These are phyloP conservation scores for Triticum timopheevii DNA, from an alignment of 176 grass and related monocot genomes.

Conservation along the genomic window DNA sequence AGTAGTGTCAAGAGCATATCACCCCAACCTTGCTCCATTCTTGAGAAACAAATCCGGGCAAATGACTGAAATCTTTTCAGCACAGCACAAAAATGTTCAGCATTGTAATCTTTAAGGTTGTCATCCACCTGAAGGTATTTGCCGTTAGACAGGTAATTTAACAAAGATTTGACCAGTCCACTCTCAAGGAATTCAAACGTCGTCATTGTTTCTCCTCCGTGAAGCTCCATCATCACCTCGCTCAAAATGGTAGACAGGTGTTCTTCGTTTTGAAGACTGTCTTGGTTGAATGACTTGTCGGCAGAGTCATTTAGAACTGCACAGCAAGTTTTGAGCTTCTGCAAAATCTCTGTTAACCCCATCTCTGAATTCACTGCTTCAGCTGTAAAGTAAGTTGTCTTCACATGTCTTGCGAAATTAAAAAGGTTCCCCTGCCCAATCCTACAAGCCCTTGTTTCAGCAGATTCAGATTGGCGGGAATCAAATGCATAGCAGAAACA, in stretches of 20 bases:
- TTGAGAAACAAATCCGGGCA: slow-evolving; percentile 62
- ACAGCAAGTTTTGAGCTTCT: slow-evolving; percentile 87
- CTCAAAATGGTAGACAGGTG: slow-evolving; percentile 70
- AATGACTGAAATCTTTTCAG: slow-evolving; percentile 89
- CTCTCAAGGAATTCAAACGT: slow-evolving; percentile 99
- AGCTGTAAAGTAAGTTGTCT: slow-evolving; percentile 67
- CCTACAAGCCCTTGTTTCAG: slow-evolving; percentile 63
- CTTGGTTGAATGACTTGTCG: slow-evolving; percentile 47
- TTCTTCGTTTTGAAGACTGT: slow-evolving; percentile 61
- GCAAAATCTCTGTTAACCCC: slow-evolving; percentile 70
- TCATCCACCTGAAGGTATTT: slow-evolving; percentile 50
- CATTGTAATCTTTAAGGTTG: slow-evolving; percentile 26
- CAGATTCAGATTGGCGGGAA: slow-evolving; percentile 39
- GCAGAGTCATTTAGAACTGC: slow-evolving; percentile 70
- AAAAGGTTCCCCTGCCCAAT: slow-evolving; percentile 55
- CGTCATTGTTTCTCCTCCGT: slow-evolving; percentile 81
- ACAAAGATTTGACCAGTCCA: slow-evolving; percentile 84
- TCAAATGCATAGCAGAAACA: slow-evolving; percentile 93
- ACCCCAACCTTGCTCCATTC: slow-evolving; percentile 49
- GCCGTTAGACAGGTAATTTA: slow-evolving; percentile 87
- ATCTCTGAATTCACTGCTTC: slow-evolving; percentile 69
- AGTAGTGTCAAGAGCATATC: slow-evolving; percentile 71
- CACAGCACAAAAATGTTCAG: slow-evolving; percentile 55
- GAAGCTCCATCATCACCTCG: slow-evolving; percentile 94
- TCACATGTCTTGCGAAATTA: slow-evolving; percentile 68